phyloP scores from a whole-genome alignment of 1,284 basidiomycete species.

The Leucoagaricus sp. region DNA sequence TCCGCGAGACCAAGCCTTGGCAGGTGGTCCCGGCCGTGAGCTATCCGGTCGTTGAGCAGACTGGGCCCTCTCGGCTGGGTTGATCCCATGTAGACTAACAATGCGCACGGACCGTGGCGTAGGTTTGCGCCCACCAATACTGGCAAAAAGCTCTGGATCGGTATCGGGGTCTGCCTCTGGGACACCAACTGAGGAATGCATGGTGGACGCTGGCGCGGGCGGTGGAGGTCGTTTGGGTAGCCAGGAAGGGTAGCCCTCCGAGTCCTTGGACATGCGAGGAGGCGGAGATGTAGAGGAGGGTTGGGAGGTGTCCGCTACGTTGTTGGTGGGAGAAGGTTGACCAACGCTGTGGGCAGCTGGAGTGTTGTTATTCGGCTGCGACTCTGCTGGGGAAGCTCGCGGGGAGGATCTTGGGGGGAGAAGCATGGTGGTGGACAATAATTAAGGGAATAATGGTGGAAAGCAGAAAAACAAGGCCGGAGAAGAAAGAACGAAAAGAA shows the following conservation, averaged over 20 bases:
- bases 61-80: conserved; percentile 15
- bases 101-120: conserved; percentile 79
- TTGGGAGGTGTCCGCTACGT: conserved; percentile 4
- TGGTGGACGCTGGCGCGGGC: conserved; percentile 69
- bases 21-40: conserved; percentile 15
- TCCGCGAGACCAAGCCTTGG: conserved; percentile 60
- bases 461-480: not conserved
- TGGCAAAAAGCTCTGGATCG: conserved; percentile 30
- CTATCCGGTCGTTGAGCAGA: not conserved
- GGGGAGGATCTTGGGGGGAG: not conserved
- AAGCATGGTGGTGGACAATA: conserved; percentile 3
- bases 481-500: conserved; percentile 1
- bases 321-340: not conserved
- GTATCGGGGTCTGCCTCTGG: conserved; percentile 23
- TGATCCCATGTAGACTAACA: conserved; percentile 57
- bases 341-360: conserved; percentile 1
- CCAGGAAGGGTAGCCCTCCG: conserved; percentile 80
- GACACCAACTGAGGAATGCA: conserved; percentile 50
- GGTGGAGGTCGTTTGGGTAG: conserved; percentile 75
- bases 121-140: conserved; percentile 62
- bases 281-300: conserved; percentile 8
- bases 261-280: conserved; percentile 41
- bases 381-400: conserved; percentile 2
- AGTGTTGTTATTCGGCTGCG: conserved; percentile 3
- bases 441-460: not conserved